Evolutionary conservation across 2,329 filamentous ascomycete species (phyloP).

Genomic region (Xylariaceae sp.): DNA sequence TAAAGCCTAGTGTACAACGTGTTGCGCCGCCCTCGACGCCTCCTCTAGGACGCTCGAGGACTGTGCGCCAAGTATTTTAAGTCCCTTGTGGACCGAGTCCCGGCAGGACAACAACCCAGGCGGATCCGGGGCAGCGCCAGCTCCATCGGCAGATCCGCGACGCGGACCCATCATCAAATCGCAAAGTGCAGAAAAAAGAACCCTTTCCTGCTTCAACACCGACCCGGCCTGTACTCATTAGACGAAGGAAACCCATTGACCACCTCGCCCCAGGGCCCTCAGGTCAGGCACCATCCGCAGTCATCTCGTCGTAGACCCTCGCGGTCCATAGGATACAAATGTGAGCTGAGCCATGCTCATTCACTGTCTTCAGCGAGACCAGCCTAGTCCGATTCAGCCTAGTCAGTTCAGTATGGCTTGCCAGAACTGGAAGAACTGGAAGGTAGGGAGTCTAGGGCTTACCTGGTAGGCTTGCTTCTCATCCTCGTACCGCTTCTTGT

Average conservation of each 20-base stretch:
- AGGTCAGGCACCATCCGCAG: slow-evolving; percentile 10
- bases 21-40: no score
- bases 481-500: slow-evolving; percentile 99
- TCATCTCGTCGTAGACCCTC: slow-evolving; percentile 23
- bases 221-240: slow-evolving; percentile 25
- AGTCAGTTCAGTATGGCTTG: slow-evolving; percentile 14
- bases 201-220: slow-evolving; percentile 27
- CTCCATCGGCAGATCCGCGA: no score
- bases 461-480: slow-evolving; percentile 94
- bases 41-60: no score
- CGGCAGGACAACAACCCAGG: no score
- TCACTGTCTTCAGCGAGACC: slow-evolving; percentile 35
- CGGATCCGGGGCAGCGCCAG: no score
- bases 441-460: slow-evolving; percentile 31
- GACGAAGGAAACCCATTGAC: slow-evolving; percentile 21
- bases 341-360: slow-evolving; percentile 6
- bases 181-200: slow-evolving; percentile 23
- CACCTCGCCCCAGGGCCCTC: slow-evolving; percentile 15
- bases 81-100: no score
- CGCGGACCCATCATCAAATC: slow-evolving; percentile 13
- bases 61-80: no score
- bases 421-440: no score
- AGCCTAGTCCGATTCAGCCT: slow-evolving; percentile 31
- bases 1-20: no score
- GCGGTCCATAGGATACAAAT: slow-evolving; percentile 10